Conservation (phyloP, 805 yeast species). For the Yarrowia deformans region DNA sequence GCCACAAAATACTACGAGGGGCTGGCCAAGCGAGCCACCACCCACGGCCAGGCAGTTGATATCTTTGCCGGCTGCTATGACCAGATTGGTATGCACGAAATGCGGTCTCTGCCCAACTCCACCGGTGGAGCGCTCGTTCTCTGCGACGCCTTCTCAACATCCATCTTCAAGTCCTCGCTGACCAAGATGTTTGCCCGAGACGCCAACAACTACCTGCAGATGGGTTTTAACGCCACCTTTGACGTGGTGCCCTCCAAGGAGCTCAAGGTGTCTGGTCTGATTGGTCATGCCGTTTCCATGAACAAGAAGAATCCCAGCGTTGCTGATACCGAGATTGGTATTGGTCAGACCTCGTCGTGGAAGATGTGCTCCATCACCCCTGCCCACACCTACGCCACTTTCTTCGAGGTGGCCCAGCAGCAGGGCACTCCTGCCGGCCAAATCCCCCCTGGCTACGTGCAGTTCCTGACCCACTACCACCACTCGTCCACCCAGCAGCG, state of each 20-base stretch:
- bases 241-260: constrained; percentile 82
- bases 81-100: constrained; percentile 92
- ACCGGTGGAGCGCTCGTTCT: constrained; percentile 90
- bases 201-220: constrained; percentile 80
- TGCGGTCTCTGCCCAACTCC: constrained; percentile 79
- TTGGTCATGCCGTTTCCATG: constrained; percentile 88
- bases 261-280: constrained; percentile 87
- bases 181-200: constrained; percentile 87
- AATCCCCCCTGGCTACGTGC: constrained; percentile 55
- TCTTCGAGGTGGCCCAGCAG: constrained; percentile 74
- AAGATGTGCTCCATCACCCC: constrained; percentile 85
- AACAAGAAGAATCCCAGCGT: constrained; percentile 67
- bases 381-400: constrained; percentile 84
- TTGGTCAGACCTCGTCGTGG: constrained; percentile 92
- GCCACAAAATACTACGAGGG: constrained; percentile 80
- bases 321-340: constrained; percentile 91
- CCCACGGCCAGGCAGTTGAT: constrained; percentile 81
- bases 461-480: constrained; percentile 85
- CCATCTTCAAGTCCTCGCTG: constrained; percentile 91
- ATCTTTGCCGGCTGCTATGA: constrained; percentile 95
- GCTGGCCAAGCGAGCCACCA: constrained; percentile 72
- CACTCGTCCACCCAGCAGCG: constrained; percentile 87
- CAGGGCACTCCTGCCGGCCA: constrained; percentile 49
- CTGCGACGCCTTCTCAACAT: constrained; percentile 91
- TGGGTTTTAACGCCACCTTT: constrained; percentile 89